These are phyloP conservation scores for Rhododendron williamsianum DNA, from an alignment of 148 eudicot genomes.

Conservation along the genomic window DNA sequence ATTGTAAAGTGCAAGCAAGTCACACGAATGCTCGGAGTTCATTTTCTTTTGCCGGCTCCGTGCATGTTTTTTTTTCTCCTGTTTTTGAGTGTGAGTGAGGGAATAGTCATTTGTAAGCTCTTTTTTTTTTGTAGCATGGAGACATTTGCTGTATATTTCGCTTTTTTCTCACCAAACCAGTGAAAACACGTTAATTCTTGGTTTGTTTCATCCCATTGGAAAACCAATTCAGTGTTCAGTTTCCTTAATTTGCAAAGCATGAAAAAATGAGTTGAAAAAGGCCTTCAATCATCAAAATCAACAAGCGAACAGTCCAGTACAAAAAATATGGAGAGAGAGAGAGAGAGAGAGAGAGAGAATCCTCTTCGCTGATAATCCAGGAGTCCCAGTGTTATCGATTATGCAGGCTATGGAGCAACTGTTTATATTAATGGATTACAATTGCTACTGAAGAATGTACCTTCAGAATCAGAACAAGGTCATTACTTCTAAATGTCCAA, in stretches of 20 bases:
- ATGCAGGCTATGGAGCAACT: constrained; percentile 3
- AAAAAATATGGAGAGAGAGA: neutral
- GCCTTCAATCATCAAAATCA: neutral
- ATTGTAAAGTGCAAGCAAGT: neutral
- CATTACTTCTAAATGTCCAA: neutral
- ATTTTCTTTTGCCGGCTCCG: neutral
- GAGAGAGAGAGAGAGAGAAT: neutral
- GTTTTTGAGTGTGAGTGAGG: neutral
- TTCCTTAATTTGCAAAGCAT: neutral
- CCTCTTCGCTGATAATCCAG: neutral
- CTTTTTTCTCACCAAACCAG: neutral
- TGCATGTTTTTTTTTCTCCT: neutral
- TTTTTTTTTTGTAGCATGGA: neutral
- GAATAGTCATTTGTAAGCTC: neutral
- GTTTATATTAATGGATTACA: neutral
- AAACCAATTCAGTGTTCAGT: neutral
- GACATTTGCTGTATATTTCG: neutral
- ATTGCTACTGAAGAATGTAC: neutral
- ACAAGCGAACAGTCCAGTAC: neutral
- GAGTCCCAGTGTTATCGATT: neutral
- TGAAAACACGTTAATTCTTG: neutral
- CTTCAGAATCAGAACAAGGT: neutral
- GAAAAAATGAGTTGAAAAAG: too few relatives aligned
- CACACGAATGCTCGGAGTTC: neutral
- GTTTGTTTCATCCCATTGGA: neutral